Conservation (phyloP, 108 stramenopile genomes). For the Cyclotella cryptica region DNA sequence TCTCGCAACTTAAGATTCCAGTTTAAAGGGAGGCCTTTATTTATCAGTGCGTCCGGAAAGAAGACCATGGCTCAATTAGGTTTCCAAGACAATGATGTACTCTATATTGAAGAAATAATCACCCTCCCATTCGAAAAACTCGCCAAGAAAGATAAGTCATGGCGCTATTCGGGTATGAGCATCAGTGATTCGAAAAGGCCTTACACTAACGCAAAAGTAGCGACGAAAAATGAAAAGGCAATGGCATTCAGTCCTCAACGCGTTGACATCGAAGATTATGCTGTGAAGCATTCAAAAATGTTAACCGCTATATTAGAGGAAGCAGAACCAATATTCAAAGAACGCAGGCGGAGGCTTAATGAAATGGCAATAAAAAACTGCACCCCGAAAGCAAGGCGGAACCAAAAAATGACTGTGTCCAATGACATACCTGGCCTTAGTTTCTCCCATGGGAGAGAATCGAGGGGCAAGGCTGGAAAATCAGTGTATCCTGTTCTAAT, state of each 20-base stretch:
- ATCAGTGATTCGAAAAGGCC: neutral
- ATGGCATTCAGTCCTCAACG: neutral
- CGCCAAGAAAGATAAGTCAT: neutral
- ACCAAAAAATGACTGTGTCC: too few relatives aligned
- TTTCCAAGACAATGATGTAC: neutral
- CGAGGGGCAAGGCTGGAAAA: neutral
- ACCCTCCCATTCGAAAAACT: neutral
- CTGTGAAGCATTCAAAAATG: neutral
- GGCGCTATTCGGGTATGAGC: neutral
- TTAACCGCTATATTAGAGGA: neutral
- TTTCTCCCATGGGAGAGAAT: too few relatives aligned
- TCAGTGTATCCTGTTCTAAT: neutral
- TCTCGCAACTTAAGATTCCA: neutral
- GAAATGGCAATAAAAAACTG: neutral
- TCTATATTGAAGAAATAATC: neutral
- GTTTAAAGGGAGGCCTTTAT: neutral
- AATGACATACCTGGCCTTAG: too few relatives aligned
- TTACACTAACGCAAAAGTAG: neutral
- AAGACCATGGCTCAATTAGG: slow-evolving; percentile 1
- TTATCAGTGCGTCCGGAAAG: neutral
- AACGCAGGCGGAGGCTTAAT: neutral
- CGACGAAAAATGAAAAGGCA: neutral
- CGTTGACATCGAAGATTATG: neutral
- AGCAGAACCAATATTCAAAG: slow-evolving; percentile 6
- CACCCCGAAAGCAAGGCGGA: neutral